These are phyloP conservation scores for Thielaviopsis euricoi DNA, from an alignment of 2,329 filamentous ascomycete genomes.

Conservation along the genomic window DNA sequence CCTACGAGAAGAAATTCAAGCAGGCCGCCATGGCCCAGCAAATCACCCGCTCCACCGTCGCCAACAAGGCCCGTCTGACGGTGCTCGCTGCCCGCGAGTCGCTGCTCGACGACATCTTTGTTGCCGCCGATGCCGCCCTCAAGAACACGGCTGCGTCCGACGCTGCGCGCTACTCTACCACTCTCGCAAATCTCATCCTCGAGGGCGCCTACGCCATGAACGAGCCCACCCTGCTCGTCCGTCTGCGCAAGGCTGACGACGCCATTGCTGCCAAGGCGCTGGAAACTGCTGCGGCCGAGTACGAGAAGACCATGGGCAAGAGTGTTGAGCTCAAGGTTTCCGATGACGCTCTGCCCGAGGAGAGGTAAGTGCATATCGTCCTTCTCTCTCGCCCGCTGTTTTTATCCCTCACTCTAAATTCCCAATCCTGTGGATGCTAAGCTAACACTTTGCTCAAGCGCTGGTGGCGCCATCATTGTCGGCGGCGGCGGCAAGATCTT, in stretches of 20 bases:
- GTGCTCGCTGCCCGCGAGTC: slow-evolving; percentile 79
- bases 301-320: slow-evolving; percentile 60
- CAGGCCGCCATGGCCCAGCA: slow-evolving; percentile 96
- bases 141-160: slow-evolving; percentile 42
- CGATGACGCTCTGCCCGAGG: slow-evolving; percentile 61
- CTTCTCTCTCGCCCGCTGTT: no score
- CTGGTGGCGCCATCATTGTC: slow-evolving; percentile 67
- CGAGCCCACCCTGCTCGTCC: slow-evolving; percentile 60
- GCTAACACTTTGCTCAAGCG: slow-evolving; percentile 33
- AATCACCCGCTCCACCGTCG: slow-evolving; percentile 87
- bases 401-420: no score
- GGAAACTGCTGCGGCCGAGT: slow-evolving; percentile 61
- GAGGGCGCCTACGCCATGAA: slow-evolving; percentile 81
- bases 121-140: slow-evolving; percentile 60
- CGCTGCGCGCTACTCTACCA: slow-evolving; percentile 54
- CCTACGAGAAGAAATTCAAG: slow-evolving; percentile 99
- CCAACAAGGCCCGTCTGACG: slow-evolving; percentile 89
- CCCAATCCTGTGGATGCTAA: no score
- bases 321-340: slow-evolving; percentile 57
- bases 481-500: slow-evolving; percentile 86
- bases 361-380: slow-evolving; percentile 44
- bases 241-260: slow-evolving; percentile 65
- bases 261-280: slow-evolving; percentile 63
- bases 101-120: slow-evolving; percentile 79
- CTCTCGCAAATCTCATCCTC: slow-evolving; percentile 67